Evolutionary conservation across 805 yeast species (phyloP).

Genomic region (Nakazawaea holstii): DNA sequence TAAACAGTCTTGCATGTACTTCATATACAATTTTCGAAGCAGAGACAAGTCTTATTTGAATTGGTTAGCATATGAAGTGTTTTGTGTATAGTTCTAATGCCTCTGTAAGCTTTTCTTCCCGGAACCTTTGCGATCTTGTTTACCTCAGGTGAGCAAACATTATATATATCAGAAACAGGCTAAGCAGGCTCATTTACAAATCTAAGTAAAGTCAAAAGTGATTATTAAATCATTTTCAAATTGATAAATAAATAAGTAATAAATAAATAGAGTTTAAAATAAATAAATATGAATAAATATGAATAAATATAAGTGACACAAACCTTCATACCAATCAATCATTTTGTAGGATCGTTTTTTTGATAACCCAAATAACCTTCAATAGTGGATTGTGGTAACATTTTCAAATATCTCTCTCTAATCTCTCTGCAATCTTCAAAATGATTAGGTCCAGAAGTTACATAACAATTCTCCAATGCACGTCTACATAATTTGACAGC

Average conservation of each 20-base stretch:
- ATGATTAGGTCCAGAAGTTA: conserved; percentile 57
- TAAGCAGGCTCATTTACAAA: no score
- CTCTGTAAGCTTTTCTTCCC: no score
- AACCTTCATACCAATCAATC: conserved; percentile 12
- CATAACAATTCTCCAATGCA: conserved; percentile 70
- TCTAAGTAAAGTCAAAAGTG: no score
- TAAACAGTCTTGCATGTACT: no score
- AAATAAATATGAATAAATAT: background rate
- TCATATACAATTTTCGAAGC: no score
- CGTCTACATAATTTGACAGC: conserved; percentile 64
- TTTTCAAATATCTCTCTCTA: conserved; percentile 69
- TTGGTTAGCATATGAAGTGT: no score
- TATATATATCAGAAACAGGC: no score
- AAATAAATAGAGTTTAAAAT: background rate
- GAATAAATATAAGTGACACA: background rate
- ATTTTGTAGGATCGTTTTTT: conserved; percentile 81
- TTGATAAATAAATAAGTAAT: background rate
- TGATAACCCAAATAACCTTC: conserved; percentile 82
- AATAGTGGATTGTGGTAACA: conserved; percentile 65
- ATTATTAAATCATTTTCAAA: background rate
- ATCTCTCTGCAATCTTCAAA: conserved; percentile 77
- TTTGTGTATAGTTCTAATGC: background rate
- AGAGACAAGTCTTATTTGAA: no score
- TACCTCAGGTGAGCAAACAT: no score
- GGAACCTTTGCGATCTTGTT: no score